These are phyloP conservation scores for Euphorbia peplus DNA, from an alignment of 345 rosid species.

Conservation along the genomic window DNA sequence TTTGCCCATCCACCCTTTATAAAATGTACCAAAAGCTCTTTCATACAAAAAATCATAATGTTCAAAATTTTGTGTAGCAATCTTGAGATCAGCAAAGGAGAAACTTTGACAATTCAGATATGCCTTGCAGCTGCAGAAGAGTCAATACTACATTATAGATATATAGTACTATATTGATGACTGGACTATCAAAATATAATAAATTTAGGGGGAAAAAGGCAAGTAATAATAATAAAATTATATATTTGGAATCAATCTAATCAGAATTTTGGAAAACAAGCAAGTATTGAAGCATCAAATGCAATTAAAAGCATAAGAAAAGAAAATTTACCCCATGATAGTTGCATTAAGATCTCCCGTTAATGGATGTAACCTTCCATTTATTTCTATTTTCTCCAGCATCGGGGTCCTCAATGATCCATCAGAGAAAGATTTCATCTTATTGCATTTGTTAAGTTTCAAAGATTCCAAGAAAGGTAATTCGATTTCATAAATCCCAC, in stretches of 20 bases:
- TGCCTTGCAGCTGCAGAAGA: not conserved
- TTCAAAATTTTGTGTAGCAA: constrained; percentile 58
- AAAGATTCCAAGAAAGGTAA: not conserved
- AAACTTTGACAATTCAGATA: constrained; percentile 32
- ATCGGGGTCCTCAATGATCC: not conserved
- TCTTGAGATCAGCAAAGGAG: constrained; percentile 54
- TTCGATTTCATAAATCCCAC: not conserved
- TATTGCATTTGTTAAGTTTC: not conserved
- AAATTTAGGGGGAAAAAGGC: not conserved
- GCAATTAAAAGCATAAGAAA: not conserved
- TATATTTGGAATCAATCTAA: no score
- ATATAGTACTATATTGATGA: no score
- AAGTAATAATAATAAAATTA: not conserved
- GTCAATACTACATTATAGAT: no score
- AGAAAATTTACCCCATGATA: not conserved
- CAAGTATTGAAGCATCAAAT: no score
- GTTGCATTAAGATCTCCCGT: not conserved
- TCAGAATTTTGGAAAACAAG: no score
- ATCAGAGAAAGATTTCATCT: not conserved
- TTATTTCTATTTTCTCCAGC: not conserved
- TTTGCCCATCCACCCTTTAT: constrained; percentile 75
- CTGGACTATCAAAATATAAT: no score
- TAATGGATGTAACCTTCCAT: not conserved
- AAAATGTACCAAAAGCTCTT: constrained; percentile 82
- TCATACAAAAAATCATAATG: constrained; percentile 61